Evolutionary conservation across 2,329 filamentous ascomycete species (phyloP), one percentile per base, ranked within the genome.

Genomic region (Paecilomyces sp.): DNA sequence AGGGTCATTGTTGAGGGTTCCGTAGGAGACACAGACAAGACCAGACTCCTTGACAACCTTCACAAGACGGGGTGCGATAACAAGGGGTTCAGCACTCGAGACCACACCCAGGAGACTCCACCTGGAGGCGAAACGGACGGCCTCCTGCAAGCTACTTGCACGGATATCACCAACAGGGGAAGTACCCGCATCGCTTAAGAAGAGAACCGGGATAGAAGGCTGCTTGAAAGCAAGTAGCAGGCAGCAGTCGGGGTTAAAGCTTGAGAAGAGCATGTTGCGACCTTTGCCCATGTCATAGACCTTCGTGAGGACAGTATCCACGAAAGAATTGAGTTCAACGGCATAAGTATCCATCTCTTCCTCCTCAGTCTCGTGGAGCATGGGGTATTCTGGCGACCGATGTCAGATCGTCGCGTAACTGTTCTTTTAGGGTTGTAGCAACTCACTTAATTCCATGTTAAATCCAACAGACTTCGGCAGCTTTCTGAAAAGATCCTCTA

Each of bases 271-370:
- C 74, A 99, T 89, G 77, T 96, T 92, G n/a, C 94, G 85, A 60
- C 88, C 85, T 61, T 86, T 85, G 28, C 88, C 88, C 58, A 92
- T 78, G 66, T 96, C 91, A 70, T 97, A 99, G 4, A 97, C 93
- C 74, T 91, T 94, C 53, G 83, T 83, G 8, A 99, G 81, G 3
- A 99, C 90, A 0, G 91, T 96, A 74, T 99, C 94, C 70, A 95
- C 93, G 74, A 97, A 99, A 1, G 89, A 91, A 76, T 97, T 97
- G 66, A 97, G 84, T 77, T 99, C 94, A 54, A 97, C 90, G 0
- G 91, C 92, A 70, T 96, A 96, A 2, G 90, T 90, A 72, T 97
- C 93, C 92, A 97, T 97, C 67, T 96, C 91, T 65, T 97, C 90
- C 73, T 95, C 90, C 74, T 97, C 91, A 60, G 87, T 91, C 80